Percentiles rank a stretch among this genome's conserved stretches.
Conservation (phyloP, 495 filamentous ascomycete species). For the Lepraria neglecta region DNA sequence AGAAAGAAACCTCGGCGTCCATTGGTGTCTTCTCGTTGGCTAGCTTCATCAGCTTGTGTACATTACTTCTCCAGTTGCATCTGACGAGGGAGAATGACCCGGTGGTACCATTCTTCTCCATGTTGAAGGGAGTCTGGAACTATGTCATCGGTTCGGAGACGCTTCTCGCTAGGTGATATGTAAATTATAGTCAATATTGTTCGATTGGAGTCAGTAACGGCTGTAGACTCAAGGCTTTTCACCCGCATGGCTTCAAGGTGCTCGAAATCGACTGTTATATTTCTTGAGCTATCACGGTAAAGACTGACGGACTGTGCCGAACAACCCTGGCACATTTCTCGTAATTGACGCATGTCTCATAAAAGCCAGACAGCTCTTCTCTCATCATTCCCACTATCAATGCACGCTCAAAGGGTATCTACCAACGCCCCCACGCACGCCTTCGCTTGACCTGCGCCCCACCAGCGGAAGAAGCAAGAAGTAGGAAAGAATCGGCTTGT, state of each 20-base stretch:
- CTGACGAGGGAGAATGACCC: slow-evolving; percentile 58
- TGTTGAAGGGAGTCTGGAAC: slow-evolving; percentile 44
- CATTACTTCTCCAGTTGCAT: slow-evolving; percentile 62
- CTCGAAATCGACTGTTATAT: neutral
- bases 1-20: slow-evolving; percentile 73
- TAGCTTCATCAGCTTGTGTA: slow-evolving; percentile 68
- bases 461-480: slow-evolving; percentile 23
- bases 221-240: neutral
- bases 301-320: slow-evolving; percentile 15
- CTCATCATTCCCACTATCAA: slow-evolving; percentile 2
- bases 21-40: slow-evolving; percentile 68
- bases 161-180: neutral
- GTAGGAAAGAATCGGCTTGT: slow-evolving; percentile 15
- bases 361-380: neutral
- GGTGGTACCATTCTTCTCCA: slow-evolving; percentile 55
- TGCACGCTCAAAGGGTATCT: slow-evolving; percentile 31
- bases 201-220: neutral
- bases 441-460: slow-evolving; percentile 15
- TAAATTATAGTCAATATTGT: neutral
- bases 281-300: slow-evolving; percentile 14
- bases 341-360: slow-evolving; percentile 9
- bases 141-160: slow-evolving; percentile 28
- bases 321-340: neutral
- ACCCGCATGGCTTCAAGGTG: neutral
- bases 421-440: slow-evolving; percentile 31